Base-by-base conservation (phyloP, 305 asterid species). In the Stenogyne calaminthoides region DNA sequence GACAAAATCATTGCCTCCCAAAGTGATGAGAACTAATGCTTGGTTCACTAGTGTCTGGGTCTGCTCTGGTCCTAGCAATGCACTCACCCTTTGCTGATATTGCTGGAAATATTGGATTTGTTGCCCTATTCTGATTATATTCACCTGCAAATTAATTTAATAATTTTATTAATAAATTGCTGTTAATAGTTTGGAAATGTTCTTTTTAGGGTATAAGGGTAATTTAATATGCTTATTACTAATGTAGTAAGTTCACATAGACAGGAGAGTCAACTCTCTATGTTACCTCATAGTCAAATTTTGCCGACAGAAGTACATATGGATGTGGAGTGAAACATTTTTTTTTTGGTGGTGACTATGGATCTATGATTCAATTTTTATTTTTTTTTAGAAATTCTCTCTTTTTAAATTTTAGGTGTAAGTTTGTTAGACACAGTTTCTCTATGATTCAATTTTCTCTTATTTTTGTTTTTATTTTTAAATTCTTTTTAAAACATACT, bases 1-100 rank as follows among this genome's bases (percentile, higher is more conserved):
- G 32, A 91, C 97, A 73, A 91, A 91, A 68, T 91, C 97, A 64
- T 91, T 91, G 69, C 97, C 97, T 55, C 97, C 97, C 75, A 91
- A 54, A 7, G 97, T 91, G 6, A 91, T 85, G 54, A 91, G 92
- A 68, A 86, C 88, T 49, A 91, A 77, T 55, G 97, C 88, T 69
- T 83, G 85, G 71, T 77, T 83, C 10, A 91, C 82, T 6, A 88
- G 87, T 27, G 77, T 71, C 36, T 79, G 80, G 0, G 96, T 32
- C 69, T 81, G 81, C 19, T 6, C 78, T 1, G 67, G 71, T 65
- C 97, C 97, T 11, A 89, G 83, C 37, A 88, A 20, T 9, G 80
- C 79, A 64, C 87, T 80, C 49, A 88, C 86, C 65, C 97, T 76
- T 37, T 80, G 59, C 57, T 91, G 96, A 49, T 85, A 89, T 77